A percentile compares a stretch with the other conserved stretches of the same genome.
phyloP scores from a whole-genome alignment of 169 alveolate genomes.

The Plasmodium chabaudi region DNA sequence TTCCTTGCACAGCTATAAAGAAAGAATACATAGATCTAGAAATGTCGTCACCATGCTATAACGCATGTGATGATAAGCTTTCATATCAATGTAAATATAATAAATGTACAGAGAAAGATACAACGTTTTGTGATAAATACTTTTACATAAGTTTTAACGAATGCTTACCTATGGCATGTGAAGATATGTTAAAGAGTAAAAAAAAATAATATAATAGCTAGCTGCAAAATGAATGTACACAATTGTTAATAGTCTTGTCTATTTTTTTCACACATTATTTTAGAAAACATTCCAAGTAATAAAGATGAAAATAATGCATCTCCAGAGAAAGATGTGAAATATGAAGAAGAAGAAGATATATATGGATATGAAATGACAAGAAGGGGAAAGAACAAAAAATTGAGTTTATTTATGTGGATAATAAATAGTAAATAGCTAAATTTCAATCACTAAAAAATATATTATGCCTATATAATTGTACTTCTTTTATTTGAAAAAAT shows the following conservation, averaged over 20 bases:
- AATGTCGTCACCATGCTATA: constrained; percentile 67
- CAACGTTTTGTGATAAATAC: constrained; percentile 39
- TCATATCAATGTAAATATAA: constrained; percentile 51
- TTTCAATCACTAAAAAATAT: too few species aligned
- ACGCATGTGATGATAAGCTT: constrained; percentile 29
- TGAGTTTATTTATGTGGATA: constrained; percentile 62
- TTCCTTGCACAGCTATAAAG: constrained; percentile 9
- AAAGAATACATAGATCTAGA: constrained; percentile 6
- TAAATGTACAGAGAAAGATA: constrained; percentile 19
- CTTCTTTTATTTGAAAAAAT: too few species aligned
- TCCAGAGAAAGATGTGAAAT: neutral
- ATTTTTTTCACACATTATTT: neutral
- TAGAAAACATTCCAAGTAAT: neutral
- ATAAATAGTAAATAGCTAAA: constrained; percentile 40
- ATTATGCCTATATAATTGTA: too few species aligned
- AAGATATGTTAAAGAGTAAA: constrained; percentile 16
- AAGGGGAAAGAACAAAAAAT: constrained; percentile 23
- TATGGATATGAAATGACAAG: constrained; percentile 7
- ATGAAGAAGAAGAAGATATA: neutral
- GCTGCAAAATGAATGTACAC: neutral
- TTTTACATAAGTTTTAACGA: constrained; percentile 21
- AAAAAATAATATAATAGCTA: constrained; percentile 9
- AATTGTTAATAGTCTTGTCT: too few species aligned
- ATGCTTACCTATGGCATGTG: constrained; percentile 29
- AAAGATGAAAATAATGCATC: neutral